Conservation (phyloP, 129 eudicot species). For the Artemisia argyi region DNA sequence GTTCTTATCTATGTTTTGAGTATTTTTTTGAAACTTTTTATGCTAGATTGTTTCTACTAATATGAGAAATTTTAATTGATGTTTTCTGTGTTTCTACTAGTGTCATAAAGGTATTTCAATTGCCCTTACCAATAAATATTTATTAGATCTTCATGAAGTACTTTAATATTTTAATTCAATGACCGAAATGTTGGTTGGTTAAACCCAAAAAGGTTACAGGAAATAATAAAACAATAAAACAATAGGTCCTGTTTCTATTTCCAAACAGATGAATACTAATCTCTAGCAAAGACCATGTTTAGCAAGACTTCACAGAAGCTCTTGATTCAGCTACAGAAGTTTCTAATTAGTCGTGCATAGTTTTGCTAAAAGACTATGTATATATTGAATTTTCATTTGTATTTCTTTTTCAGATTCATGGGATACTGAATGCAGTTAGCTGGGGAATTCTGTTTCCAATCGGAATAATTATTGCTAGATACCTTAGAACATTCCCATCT, state of each 20-base stretch:
- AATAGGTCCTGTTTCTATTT: too few relatives aligned
- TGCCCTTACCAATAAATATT: too few relatives aligned
- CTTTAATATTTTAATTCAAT: not conserved
- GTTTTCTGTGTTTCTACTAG: not conserved
- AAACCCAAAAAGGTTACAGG: not conserved
- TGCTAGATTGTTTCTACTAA: not conserved
- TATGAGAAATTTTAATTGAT: not conserved
- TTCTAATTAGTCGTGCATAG: too few relatives aligned
- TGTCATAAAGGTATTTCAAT: not conserved
- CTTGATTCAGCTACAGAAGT: slow-evolving; percentile 9
- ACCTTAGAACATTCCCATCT: slow-evolving; percentile 56
- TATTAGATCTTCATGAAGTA: too few relatives aligned
- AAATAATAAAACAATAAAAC: too few relatives aligned
- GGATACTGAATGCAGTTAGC: slow-evolving; percentile 81
- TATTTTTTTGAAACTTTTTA: not conserved
- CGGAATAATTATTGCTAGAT: slow-evolving; percentile 74
- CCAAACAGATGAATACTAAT: too few relatives aligned
- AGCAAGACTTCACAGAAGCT: not conserved
- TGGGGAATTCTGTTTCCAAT: slow-evolving; percentile 79
- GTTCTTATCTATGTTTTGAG: not conserved
- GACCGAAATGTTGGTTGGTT: slow-evolving; percentile 1
- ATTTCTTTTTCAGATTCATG: slow-evolving; percentile 67
- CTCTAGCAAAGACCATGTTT: too few relatives aligned
- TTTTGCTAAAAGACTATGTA: too few relatives aligned
- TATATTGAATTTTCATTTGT: not conserved